Base-by-base conservation (phyloP, 129 eudicot species). In the Arctium lappa region DNA sequence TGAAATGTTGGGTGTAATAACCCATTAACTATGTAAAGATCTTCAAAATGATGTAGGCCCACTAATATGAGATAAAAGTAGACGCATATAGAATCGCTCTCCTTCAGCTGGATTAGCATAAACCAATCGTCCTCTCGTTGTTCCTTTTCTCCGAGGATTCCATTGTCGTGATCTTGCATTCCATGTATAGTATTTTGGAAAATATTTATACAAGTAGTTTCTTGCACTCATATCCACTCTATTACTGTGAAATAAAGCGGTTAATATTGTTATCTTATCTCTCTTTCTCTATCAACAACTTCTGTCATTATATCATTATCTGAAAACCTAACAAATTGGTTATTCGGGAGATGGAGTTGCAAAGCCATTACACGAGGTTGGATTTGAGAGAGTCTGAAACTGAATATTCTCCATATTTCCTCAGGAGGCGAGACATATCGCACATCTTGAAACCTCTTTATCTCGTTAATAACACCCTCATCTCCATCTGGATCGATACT, bases 181-280 rank as follows among this genome's bases (percentile, higher is more conserved):
- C n/a, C n/a, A n/a, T n/a, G n/a, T 73, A 80, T 16, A 77, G 38
- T 53, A 31, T 11, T 2, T 29, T 0, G 65, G 83, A 42, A 70
- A 83, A 30, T 83, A 80, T 29, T 29, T 44, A 72, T 74, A 87
- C 7, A 80, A 16, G 13, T 16, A 74, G 4, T 8, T 71, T 70
- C 8, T 38, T 6, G 72, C 76, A 13, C 22, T 16, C 0, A 8
- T 8, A 9, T 46, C 53, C 0, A 2, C 31, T 0, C 16, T 0
- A 5, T 75, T 78, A 8, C 39, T 38, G 2, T 1, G 6, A 15
- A 82, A 82, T 9, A 77, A 82, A 8, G 68, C 1, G 0, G 72
- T 83, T 0, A 87, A 27, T 79, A 74, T 69, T 5, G 87, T 74
- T 22, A 16, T 15, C 4, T 11, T 5, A 0, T 63, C 70, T 30